Conservation (phyloP, 164 flowering plant species). For the Echeveria elegans region DNA sequence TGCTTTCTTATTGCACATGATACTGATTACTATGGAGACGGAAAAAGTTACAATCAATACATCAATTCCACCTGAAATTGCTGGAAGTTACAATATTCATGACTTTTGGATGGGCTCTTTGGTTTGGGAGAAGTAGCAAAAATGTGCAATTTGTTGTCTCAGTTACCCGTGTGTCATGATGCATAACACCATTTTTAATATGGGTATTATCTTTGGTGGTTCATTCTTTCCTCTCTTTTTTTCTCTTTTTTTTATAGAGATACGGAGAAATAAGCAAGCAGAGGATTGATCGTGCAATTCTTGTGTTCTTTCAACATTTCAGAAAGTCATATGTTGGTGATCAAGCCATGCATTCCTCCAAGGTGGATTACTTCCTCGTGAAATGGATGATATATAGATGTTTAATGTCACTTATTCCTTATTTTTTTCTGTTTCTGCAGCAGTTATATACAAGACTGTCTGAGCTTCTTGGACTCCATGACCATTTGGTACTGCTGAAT, state of each 20-base stretch:
- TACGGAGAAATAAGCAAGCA: conserved; percentile 86
- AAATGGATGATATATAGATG: background rate
- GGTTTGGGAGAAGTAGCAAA: background rate
- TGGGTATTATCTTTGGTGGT: background rate
- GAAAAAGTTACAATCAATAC: background rate
- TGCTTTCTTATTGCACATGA: background rate
- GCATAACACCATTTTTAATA: no score
- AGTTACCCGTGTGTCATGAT: no score
- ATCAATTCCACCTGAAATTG: background rate
- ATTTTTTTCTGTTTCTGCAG: conserved; percentile 45
- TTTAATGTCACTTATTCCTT: conserved; percentile 12
- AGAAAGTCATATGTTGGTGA: conserved; percentile 96
- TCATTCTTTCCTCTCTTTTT: background rate
- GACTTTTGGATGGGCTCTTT: background rate
- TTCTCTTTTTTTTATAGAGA: conserved; percentile 51
- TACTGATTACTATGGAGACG: background rate
- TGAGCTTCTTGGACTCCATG: conserved; percentile 92
- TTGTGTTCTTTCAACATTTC: conserved; percentile 87
- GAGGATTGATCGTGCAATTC: conserved; percentile 94
- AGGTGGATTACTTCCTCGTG: conserved; percentile 39
- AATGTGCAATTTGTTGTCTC: background rate
- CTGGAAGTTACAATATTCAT: background rate
- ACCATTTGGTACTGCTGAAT: conserved; percentile 75
- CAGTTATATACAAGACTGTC: conserved; percentile 94
- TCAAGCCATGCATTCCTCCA: conserved; percentile 94